Evolutionary conservation across 805 yeast genomes (phyloP).

Genomic region (Ogataea sp.): DNA sequence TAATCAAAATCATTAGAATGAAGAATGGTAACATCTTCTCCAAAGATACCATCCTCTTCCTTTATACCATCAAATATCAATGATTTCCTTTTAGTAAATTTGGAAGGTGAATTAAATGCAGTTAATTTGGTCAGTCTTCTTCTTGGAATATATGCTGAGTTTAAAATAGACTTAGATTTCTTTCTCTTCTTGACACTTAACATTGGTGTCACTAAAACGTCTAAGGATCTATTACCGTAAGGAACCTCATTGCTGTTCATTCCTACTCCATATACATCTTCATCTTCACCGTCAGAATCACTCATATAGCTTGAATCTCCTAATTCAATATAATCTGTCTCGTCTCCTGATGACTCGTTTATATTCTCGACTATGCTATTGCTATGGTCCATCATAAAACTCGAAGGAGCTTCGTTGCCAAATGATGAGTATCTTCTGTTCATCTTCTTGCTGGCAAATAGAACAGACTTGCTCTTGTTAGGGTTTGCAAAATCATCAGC

Average conservation of each 20-base stretch:
- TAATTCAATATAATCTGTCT: slow-evolving; percentile 21
- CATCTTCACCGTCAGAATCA: slow-evolving; percentile 3
- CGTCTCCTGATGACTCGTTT: no score
- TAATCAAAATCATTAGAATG: not conserved
- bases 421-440: not conserved
- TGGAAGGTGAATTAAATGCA: slow-evolving; percentile 14
- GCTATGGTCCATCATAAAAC: not conserved
- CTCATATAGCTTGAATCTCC: slow-evolving; percentile 19
- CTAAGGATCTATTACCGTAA: slow-evolving; percentile 22
- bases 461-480: no score
- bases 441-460: no score
- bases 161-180: slow-evolving; percentile 9
- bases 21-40: not conserved
- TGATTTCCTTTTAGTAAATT: not conserved
- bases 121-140: slow-evolving; percentile 18
- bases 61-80: not conserved
- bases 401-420: not conserved
- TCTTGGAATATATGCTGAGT: slow-evolving; percentile 13
- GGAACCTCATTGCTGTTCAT: slow-evolving; percentile 4
- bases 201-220: slow-evolving; percentile 19
- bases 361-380: not conserved
- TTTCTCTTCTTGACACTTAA: slow-evolving; percentile 17
- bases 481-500: no score
- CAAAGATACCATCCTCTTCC: slow-evolving; percentile 1
- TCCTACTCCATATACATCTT: not conserved